Evolutionary conservation across 2,329 filamentous ascomycete species (phyloP), one percentile per base, ranked within the genome.

Genomic region (Monosporascus sp.): DNA sequence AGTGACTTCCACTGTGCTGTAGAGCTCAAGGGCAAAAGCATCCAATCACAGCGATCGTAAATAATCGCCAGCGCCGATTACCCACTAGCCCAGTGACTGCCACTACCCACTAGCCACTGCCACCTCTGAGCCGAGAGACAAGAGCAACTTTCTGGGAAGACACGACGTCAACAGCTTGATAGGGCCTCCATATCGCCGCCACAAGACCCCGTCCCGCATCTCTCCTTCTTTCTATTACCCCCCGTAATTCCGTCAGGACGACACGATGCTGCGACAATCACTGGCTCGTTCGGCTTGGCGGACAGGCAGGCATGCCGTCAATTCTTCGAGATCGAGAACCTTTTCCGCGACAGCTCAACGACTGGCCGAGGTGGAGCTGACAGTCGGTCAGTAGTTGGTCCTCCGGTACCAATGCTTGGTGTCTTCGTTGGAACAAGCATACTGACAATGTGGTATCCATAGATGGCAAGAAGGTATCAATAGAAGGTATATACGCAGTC

Each of bases 381-480:
- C 93, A 69, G 85, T 97, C 80, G 90, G 90, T 95, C 76, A 68
- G 83, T 75, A 48, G 25, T 56, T 37, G 18, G 14, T 25, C 41
- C 14, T 43, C 17, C 20, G 17, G 22, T 24, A 24, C 22, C 39
- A 43, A 43, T 43, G 18, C n/a, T 20, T 24, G 17, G 22, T 43
- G 39, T 43, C 18, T 20, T 15, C 14, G 39, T 20, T 24, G 18
- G 17, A 43, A 24, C 20, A 67, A 69, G 69, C 64, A 61, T 60
- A 54, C 60, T 57, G 57, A 49, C 54, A 43, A 48, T 35, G 39
- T 47, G 39, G 18, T 11, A 9, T 48, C n/a, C 17, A n/a, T 46
- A 92, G 93, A 99, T 84, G 94, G 93, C 70, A 96, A 96, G 81
- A 96, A 97, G 77, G 88, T 99, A 52, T 96, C 91, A 58, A 91